Evolutionary conservation across 192 early-diverging fungal genomes (phyloP), one percentile per base, ranked within the genome.

Genomic region (Lunasporangiospora selenospora): DNA sequence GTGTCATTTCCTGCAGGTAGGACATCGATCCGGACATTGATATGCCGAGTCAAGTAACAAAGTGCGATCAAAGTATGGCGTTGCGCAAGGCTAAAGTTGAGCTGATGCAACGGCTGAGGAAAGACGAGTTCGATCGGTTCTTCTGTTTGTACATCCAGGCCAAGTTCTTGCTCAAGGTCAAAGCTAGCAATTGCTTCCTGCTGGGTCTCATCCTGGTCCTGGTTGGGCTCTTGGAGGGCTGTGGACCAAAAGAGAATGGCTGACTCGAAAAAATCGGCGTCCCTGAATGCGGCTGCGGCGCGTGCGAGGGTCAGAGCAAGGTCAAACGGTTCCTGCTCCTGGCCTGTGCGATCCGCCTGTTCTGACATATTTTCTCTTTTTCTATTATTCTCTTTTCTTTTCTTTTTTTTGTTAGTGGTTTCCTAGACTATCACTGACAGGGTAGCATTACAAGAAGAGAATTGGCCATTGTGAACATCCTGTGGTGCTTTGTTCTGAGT

Each of bases 181-280:
- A 73, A 49, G 8, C 33, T 44, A 26, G 37, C 49, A 6, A 63
- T n/a, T n/a, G n/a, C n/a, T n/a, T n/a, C n/a, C n/a, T n/a, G n/a
- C n/a, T n/a, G 27, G 19, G 48, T 42, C 2, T 71, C 58, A 6
- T 19, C 30, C 9, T 21, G 8, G 15, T 62, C 59, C 21, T 2
- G n/a, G 27, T 29, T 26, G n/a, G 27, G 18, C 4, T 43, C 34
- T 7, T 70, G 58, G 16, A 70, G 47, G 26, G 38, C 60, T 23
- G 69, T 55, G 24, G 69, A 52, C 69, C 69, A 73, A 31, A 73
- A 73, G 34, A 73, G 60, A 45, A 58, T 32, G 18, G 41, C 32
- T 16, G 69, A 51, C 21, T 73, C 69, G 29, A 73, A 73, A 50
- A 73, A 73, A 53, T 73, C 69, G 2, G 69, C 69, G 37, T 73